These are phyloP conservation scores for Coemansia sp. DNA, from an alignment of 192 early-diverging fungal genomes.

Conservation along the genomic window DNA sequence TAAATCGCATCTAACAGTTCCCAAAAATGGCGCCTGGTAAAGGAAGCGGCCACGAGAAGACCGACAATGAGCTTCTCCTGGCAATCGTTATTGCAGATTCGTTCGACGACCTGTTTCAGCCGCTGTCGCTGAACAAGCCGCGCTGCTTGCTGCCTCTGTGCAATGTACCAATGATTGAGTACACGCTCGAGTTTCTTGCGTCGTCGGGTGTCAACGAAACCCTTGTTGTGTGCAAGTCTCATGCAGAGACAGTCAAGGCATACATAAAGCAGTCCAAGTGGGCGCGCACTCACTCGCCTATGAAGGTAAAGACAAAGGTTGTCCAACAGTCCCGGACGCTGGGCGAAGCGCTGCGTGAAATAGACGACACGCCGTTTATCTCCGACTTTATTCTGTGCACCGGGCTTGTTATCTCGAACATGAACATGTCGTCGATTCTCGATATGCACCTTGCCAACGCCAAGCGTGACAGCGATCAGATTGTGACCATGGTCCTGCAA, in stretches of 20 bases:
- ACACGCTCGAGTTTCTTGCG: constrained; percentile 92
- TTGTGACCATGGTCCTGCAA: constrained; percentile 94
- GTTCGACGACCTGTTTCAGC: constrained; percentile 84
- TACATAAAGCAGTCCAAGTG: constrained; percentile 89
- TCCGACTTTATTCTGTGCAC: constrained; percentile 91
- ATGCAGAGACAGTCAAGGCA: constrained; percentile 76
- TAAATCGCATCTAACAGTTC: background rate
- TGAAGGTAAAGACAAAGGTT: constrained; percentile 71
- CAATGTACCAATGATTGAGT: constrained; percentile 96
- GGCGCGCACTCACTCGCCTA: constrained; percentile 63
- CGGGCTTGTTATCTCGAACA: constrained; percentile 89
- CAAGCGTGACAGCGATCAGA: constrained; percentile 72
- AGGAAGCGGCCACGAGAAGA: constrained; percentile 6
- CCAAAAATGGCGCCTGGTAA: constrained; percentile 9
- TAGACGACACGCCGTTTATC: constrained; percentile 77
- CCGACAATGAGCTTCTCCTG: constrained; percentile 51
- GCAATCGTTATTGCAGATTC: constrained; percentile 93
- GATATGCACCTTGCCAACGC: constrained; percentile 78
- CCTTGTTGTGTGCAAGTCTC: constrained; percentile 80
- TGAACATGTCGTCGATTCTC: constrained; percentile 72
- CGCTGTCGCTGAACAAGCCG: constrained; percentile 80
- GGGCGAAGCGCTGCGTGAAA: constrained; percentile 89
- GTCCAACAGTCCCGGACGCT: constrained; percentile 74
- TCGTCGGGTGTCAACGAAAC: constrained; percentile 83
- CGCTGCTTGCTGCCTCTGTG: constrained; percentile 90